Evolutionary conservation across 192 early-diverging fungal species (phyloP).

Genomic region (Podila epigama): DNA sequence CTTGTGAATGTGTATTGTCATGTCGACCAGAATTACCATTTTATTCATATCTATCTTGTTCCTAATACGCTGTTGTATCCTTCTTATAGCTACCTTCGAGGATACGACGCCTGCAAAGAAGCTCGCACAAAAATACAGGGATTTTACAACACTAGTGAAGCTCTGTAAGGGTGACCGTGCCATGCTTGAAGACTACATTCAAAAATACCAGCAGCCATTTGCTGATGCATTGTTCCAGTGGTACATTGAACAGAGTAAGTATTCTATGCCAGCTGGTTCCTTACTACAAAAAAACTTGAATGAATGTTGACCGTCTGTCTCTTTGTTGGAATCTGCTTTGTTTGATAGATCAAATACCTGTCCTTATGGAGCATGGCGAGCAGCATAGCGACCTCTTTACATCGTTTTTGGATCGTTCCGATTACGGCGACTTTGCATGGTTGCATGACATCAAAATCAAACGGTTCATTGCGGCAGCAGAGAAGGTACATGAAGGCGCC

Average conservation of each 20-base stretch:
- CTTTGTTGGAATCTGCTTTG: background rate
- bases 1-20: background rate
- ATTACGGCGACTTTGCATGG: conserved; percentile 33
- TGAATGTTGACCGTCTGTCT: no score
- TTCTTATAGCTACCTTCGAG: conserved; percentile 13
- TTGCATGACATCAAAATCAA: conserved; percentile 46
- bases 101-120: conserved; percentile 16
- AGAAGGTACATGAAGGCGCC: conserved; percentile 18
- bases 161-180: conserved; percentile 11
- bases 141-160: conserved; percentile 35
- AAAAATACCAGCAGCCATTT: conserved; percentile 45
- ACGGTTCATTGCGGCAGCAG: conserved; percentile 17
- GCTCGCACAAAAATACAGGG: conserved; percentile 32
- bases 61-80: background rate
- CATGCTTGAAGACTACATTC: conserved; percentile 9
- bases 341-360: conserved; percentile 10
- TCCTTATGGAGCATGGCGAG: conserved; percentile 25
- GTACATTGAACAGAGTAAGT: conserved; percentile 40
- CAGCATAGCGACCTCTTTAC: conserved; percentile 29
- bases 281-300: background rate
- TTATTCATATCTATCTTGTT: background rate
- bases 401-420: conserved; percentile 16
- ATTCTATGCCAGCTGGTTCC: background rate
- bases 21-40: background rate
- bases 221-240: conserved; percentile 38